These are phyloP conservation scores for Closterium sp. DNA, from an alignment of 139 green algal genomes.

Conservation along the genomic window DNA sequence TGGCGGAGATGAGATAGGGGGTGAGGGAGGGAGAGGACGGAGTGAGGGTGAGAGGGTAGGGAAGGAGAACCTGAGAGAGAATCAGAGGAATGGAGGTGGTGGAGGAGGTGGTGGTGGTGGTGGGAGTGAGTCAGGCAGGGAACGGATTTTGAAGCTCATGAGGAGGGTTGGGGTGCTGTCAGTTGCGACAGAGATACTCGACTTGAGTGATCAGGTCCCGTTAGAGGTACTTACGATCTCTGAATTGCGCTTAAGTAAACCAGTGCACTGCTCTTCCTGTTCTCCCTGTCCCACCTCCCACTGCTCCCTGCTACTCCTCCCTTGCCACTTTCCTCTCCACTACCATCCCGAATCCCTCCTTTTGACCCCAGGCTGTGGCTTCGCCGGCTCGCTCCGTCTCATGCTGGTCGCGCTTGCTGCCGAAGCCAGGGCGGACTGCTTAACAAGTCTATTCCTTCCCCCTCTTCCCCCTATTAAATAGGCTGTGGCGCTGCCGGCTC, in stretches of 20 bases:
- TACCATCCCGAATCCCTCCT: no score
- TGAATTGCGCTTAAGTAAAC: no score
- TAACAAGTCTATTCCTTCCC: no score
- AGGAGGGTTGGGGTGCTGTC: background rate
- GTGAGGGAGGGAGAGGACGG: background rate
- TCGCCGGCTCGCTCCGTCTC: background rate
- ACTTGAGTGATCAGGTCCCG: background rate
- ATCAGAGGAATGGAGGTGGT: background rate
- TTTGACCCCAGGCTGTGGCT: background rate
- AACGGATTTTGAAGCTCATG: background rate
- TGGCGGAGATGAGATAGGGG: background rate
- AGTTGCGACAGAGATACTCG: background rate
- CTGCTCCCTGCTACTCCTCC: no score
- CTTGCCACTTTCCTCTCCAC: background rate
- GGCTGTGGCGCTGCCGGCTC: no score
- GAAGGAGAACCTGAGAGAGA: background rate
- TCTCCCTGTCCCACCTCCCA: no score
- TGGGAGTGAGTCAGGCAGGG: background rate
- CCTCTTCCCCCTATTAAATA: no score
- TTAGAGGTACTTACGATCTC: background rate
- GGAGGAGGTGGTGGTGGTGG: no score
- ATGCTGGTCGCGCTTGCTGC: background rate
- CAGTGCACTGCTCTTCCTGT: no score
- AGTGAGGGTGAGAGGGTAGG: background rate
- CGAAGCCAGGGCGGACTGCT: no score